These are phyloP conservation scores for Adiantum capillusveneris DNA, from an alignment of 75 land plant genomes.

Conservation along the genomic window DNA sequence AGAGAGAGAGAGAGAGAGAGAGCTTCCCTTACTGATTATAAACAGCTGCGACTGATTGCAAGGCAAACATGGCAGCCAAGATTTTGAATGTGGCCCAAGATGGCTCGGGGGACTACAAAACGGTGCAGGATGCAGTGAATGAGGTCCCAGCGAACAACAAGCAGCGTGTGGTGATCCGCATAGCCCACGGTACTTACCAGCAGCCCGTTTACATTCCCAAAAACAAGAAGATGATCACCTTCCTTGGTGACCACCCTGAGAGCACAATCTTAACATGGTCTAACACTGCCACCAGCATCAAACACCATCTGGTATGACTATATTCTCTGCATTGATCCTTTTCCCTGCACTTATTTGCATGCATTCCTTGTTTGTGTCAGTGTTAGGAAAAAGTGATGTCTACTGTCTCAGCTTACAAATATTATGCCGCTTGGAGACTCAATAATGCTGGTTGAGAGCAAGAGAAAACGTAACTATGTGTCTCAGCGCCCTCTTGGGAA, in stretches of 20 bases:
- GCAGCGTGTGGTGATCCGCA: conserved; percentile 49
- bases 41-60: too few relatives aligned
- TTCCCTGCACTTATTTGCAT: too few relatives aligned
- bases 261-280: conserved; percentile 67
- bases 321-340: not conserved
- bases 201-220: conserved; percentile 88
- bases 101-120: conserved; percentile 56
- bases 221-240: conserved; percentile 76
- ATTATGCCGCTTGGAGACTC: too few relatives aligned
- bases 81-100: conserved; percentile 47
- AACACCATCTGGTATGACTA: conserved; percentile 63
- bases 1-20: too few relatives aligned
- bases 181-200: conserved; percentile 65
- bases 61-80: too few relatives aligned
- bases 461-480: too few relatives aligned
- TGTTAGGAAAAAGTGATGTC: too few relatives aligned
- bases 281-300: conserved; percentile 73
- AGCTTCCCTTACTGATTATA: too few relatives aligned
- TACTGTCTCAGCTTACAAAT: too few relatives aligned
- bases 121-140: conserved; percentile 85
- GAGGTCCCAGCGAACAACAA: conserved; percentile 64
- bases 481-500: too few relatives aligned
- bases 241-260: conserved; percentile 55
- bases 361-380: too few relatives aligned
- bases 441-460: too few relatives aligned